Evolutionary conservation across 1,284 basidiomycete genomes (phyloP), one percentile per base, ranked within the genome.

Genomic region (Volvariella surrecta): DNA sequence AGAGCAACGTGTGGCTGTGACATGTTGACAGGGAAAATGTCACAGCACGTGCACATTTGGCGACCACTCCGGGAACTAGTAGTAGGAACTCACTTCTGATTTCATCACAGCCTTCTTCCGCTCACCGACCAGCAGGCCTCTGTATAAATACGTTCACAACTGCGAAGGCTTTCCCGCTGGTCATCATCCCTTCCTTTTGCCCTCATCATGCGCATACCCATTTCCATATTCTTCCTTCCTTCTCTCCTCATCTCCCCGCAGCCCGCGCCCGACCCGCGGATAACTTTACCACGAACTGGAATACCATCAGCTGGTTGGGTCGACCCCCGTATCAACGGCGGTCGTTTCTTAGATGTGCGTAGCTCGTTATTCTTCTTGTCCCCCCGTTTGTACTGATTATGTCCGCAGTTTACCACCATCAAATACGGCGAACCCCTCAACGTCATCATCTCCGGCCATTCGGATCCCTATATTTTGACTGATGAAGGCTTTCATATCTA

Each of bases 381-480:
- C 9, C 21, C 6, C 11, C 6, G 6, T 6, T 28, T 6, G 3
- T 20, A 9, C 2, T 20, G 30, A 32, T 28, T 7, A 7, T 44
- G 22, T 28, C 42, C 35, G 18, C 46, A 88, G 85, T 87, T 70
- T 58, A 79, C 82, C 3, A 76, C 71, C 3, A 70, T 68, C 40
- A 72, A 71, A 61, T 74, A 64, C 39, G 84, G 84, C 22, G 85
- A 87, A 59, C 85, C 85, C 17, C 58, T 88, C 45, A 88, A 88
- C 50, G 73, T 73, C 28, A 72, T 73, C 46, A 71, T 73, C 40
- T 71, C 69, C 35, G 82, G 73, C 24, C 60, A 66, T 32, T 87
- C 82, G 17, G 82, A 86, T 48, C 73, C 79, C 0, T 76, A 66
- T 47, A 65, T 88, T 39, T 72, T 87, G 43, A 84, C 78, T 3